These are phyloP conservation scores for Volvox reticuliferus DNA, from an alignment of 139 green algal species.

Conservation along the genomic window DNA sequence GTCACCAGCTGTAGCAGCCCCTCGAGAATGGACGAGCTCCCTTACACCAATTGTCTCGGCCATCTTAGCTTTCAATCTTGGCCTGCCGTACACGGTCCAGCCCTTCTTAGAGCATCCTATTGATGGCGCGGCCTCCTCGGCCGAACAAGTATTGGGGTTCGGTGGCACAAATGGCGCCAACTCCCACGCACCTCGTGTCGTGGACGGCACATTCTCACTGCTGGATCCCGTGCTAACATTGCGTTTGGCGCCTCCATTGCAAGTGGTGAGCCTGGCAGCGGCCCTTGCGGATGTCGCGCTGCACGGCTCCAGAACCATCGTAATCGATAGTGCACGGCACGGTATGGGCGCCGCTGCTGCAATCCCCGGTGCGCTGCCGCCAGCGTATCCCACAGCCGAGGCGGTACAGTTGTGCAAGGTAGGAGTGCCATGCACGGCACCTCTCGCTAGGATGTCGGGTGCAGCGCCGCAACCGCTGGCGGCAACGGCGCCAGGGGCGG, in stretches of 20 bases:
- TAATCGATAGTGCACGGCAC: neutral
- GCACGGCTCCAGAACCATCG: neutral
- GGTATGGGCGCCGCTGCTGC: neutral
- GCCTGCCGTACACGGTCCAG: slow-evolving; percentile 35
- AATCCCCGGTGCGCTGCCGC: neutral
- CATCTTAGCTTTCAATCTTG: slow-evolving; percentile 41
- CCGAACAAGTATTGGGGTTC: neutral
- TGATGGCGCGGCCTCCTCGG: too few species aligned
- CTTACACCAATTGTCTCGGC: neutral
- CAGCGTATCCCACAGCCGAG: neutral
- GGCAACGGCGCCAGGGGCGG: neutral
- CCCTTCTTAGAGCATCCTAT: neutral
- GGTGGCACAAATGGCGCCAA: neutral
- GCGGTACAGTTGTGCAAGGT: slow-evolving; percentile 43
- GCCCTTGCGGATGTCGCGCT: neutral
- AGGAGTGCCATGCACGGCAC: neutral
- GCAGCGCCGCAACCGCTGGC: neutral
- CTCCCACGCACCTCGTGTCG: too few species aligned
- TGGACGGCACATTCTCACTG: too few species aligned
- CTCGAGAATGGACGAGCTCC: neutral
- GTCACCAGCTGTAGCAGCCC: neutral
- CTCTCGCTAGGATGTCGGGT: neutral
- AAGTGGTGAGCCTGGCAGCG: neutral
- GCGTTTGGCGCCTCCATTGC: neutral
- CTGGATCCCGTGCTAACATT: neutral